Conservation (phyloP, 2,329 filamentous ascomycete genomes). For the Aspergillus quadrilineatus region DNA sequence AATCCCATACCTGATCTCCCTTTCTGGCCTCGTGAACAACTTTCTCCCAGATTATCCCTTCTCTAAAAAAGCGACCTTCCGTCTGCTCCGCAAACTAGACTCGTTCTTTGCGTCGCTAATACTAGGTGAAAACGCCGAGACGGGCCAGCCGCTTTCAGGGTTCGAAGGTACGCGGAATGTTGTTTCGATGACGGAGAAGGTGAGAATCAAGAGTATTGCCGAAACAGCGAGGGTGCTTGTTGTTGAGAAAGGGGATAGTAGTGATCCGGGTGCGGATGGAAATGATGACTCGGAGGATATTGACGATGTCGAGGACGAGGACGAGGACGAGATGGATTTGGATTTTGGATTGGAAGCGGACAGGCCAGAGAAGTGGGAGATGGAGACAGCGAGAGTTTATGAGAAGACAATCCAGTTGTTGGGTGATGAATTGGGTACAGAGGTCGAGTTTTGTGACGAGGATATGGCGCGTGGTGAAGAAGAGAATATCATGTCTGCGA, state of each 20-base stretch:
- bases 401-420: slow-evolving; percentile 75
- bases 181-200: slow-evolving; percentile 77
- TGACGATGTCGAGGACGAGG: slow-evolving; percentile 42
- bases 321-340: slow-evolving; percentile 42
- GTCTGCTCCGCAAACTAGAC: slow-evolving; percentile 74
- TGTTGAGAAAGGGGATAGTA: slow-evolving; percentile 60
- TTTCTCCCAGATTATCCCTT: slow-evolving; percentile 73
- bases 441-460: slow-evolving; percentile 28
- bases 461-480: slow-evolving; percentile 18
- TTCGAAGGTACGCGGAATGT: slow-evolving; percentile 59
- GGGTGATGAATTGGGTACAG: slow-evolving; percentile 61
- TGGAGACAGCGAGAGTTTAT: slow-evolving; percentile 75
- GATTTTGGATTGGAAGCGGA: slow-evolving; percentile 21
- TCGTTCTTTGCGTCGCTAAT: slow-evolving; percentile 77
- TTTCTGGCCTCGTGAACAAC: slow-evolving; percentile 70
- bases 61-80: slow-evolving; percentile 66
- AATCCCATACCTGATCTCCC: slow-evolving; percentile 76
- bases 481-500: not conserved
- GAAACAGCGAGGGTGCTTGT: slow-evolving; percentile 72
- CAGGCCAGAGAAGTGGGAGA: slow-evolving; percentile 49
- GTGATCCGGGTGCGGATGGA: slow-evolving; percentile 41
- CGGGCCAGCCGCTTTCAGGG: slow-evolving; percentile 65
- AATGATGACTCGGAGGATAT: slow-evolving; percentile 33
- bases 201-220: slow-evolving; percentile 77
- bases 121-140: slow-evolving; percentile 64